Percentiles rank a stretch among this genome's conserved stretches.
Conservation (phyloP, 805 yeast genomes). For the Pichia exigua region DNA sequence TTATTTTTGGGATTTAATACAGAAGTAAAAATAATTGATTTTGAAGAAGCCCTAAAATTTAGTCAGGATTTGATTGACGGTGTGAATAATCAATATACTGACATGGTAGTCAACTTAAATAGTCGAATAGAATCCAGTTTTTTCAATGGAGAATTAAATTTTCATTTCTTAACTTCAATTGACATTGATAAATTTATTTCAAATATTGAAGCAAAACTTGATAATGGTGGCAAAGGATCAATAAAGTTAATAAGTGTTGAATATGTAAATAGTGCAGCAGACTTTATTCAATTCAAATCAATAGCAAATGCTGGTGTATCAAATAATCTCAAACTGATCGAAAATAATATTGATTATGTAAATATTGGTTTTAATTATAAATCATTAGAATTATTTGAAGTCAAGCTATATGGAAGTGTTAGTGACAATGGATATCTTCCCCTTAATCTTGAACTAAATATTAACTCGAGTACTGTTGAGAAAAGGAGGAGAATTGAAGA, state of each 20-base stretch:
- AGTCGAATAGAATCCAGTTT: conserved; percentile 1
- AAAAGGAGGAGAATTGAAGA: neutral
- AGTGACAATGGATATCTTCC: conserved; percentile 1
- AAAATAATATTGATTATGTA: neutral
- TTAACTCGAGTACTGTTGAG: neutral
- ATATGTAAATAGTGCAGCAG: neutral
- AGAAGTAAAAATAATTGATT: neutral
- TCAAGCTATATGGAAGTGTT: conserved; percentile 25
- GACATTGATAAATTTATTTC: neutral
- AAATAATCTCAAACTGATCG: neutral
- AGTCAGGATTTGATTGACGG: neutral
- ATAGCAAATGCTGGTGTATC: neutral
- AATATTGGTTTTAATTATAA: neutral
- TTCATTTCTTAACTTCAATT: neutral
- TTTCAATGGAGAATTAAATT: conserved; percentile 3
- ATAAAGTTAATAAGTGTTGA: neutral
- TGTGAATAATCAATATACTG: neutral
- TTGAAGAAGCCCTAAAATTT: neutral
- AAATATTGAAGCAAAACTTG: too few species aligned
- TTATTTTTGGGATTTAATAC: neutral
- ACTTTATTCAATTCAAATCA: neutral
- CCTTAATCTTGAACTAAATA: neutral
- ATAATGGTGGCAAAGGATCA: neutral
- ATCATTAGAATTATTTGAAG: neutral
- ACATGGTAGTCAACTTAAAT: neutral